Percentiles rank a stretch among this genome's conserved stretches.
phyloP scores from a whole-genome alignment of 345 rosid genomes.

The Salix arbutifolia region DNA sequence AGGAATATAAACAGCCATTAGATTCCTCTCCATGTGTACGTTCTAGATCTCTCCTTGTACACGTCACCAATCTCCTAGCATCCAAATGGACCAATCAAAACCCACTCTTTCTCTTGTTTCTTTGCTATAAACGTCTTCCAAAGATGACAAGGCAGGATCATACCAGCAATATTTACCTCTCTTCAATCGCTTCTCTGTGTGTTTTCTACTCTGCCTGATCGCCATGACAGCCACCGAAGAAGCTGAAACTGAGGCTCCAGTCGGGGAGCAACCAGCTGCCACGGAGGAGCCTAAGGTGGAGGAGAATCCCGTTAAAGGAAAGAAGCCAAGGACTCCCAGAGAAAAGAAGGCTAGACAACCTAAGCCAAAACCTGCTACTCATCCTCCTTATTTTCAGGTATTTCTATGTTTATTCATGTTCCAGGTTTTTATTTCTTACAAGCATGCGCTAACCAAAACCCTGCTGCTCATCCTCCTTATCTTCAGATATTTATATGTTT shows the following conservation, averaged over 20 bases:
- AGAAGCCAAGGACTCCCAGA: constrained; percentile 29
- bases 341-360: constrained; percentile 41
- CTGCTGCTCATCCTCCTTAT: constrained; percentile 69
- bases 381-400: constrained; percentile 84
- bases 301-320: constrained; percentile 33
- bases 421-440: neutral
- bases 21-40: constrained; percentile 46
- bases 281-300: constrained; percentile 33
- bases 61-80: constrained; percentile 37
- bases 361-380: constrained; percentile 49
- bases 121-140: constrained; percentile 32
- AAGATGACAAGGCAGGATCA: neutral
- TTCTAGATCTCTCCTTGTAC: constrained; percentile 24
- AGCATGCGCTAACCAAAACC: constrained; percentile 33
- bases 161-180: neutral
- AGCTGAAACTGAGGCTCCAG: constrained; percentile 21
- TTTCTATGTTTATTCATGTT: neutral
- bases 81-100: constrained; percentile 22
- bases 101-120: neutral
- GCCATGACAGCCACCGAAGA: constrained; percentile 32
- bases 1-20: neutral
- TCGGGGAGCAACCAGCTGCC: constrained; percentile 14
- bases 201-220: too few species aligned
- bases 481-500: constrained; percentile 38
- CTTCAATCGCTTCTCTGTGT: too few species aligned